phyloP scores from a whole-genome alignment of 2,329 filamentous ascomycete genomes.

The Zymoseptoria passerinii region DNA sequence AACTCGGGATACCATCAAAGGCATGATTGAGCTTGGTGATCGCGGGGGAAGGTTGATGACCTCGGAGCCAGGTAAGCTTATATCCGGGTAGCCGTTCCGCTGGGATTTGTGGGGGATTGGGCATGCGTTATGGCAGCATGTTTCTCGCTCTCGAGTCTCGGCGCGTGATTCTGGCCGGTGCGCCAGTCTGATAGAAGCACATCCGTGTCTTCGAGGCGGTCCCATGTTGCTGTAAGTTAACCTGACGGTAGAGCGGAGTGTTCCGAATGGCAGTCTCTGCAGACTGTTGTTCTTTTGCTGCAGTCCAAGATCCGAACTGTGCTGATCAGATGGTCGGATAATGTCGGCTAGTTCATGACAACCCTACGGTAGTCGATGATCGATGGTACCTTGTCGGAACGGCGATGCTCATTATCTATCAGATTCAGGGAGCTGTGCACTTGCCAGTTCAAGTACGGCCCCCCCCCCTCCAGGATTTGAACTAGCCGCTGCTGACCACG shows the following conservation, averaged over 20 bases:
- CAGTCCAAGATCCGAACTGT: too few species aligned
- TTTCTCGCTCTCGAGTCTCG: not conserved
- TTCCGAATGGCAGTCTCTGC: not conserved
- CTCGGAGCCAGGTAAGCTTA: not conserved
- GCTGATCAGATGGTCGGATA: not conserved
- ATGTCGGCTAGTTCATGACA: too few species aligned
- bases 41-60: not conserved
- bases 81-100: not conserved
- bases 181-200: not conserved
- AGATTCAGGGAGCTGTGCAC: not conserved
- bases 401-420: not conserved
- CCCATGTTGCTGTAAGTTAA: not conserved
- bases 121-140: not conserved
- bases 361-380: not conserved
- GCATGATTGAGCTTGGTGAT: not conserved
- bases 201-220: not conserved
- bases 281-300: not conserved
- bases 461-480: too few species aligned
- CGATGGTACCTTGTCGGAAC: not conserved
- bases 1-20: not conserved
- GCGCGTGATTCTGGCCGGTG: not conserved
- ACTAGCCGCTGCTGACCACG: not conserved
- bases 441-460: too few species aligned
- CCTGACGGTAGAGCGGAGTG: not conserved
- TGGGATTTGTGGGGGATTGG: too few species aligned